phyloP scores from a whole-genome alignment of 495 filamentous ascomycete species.

The Hapsidospora chrysogenum region DNA sequence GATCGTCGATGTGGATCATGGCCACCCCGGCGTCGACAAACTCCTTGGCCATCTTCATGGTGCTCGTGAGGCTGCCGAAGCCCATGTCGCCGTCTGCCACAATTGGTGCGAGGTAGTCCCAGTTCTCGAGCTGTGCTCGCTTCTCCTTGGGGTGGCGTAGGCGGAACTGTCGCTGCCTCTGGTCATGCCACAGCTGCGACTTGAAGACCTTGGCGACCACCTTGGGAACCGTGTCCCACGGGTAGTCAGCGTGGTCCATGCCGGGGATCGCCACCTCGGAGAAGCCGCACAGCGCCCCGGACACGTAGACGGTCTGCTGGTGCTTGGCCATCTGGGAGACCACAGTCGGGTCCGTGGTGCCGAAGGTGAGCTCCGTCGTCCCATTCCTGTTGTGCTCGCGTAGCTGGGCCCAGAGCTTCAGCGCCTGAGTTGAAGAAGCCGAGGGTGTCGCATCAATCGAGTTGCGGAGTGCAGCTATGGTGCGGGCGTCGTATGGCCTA shows the following conservation, averaged over 20 bases:
- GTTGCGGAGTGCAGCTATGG: no score
- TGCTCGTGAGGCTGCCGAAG: slow-evolving; percentile 9
- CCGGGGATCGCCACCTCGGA: slow-evolving; percentile 10
- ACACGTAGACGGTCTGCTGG: slow-evolving; percentile 11
- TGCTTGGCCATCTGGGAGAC: slow-evolving; percentile 11
- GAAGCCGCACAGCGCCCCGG: slow-evolving; percentile 10
- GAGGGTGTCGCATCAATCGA: no score
- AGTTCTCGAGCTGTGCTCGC: slow-evolving; percentile 7
- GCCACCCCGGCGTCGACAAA: slow-evolving; percentile 12
- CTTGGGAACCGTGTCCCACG: slow-evolving; percentile 10
- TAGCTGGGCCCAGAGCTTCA: slow-evolving; percentile 10
- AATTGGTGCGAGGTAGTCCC: slow-evolving; percentile 11
- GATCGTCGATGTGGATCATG: slow-evolving; percentile 12
- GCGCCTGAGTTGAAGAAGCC: no score
- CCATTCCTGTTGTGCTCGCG: slow-evolving; percentile 7
- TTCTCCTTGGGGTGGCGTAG: slow-evolving; percentile 7
- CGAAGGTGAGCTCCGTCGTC: slow-evolving; percentile 10
- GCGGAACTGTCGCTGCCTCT: slow-evolving; percentile 9
- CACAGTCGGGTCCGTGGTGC: slow-evolving; percentile 9
- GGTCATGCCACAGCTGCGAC: slow-evolving; percentile 9
- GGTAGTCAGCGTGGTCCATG: slow-evolving; percentile 11
- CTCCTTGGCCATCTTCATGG: slow-evolving; percentile 10
- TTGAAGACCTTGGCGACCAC: slow-evolving; percentile 10
- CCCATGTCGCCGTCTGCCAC: slow-evolving; percentile 12
- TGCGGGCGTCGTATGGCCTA: no score